Base-by-base conservation (phyloP, 495 filamentous ascomycete species). In the Penicillium ucsense region DNA sequence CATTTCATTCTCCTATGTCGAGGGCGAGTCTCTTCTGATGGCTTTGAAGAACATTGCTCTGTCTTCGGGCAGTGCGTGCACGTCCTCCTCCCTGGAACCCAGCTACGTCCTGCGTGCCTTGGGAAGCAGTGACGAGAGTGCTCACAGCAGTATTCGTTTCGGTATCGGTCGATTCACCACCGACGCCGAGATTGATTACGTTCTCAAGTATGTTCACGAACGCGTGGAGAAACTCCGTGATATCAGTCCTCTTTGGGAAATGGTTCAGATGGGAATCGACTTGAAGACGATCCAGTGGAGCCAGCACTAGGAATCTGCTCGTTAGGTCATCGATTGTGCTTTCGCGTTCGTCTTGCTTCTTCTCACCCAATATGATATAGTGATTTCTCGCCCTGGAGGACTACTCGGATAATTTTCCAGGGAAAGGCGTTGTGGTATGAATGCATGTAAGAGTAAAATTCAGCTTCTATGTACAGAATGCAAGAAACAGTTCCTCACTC, bases 251-350 rank as follows among this genome's bases (percentile, higher is more conserved):
- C 68, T 99, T 53, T 99, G 92, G 92, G 92, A 99, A 70, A 66
- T 99, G 50, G 92, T 99, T 8, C 94, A 99, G 68, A 94, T 97
- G 66, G 92, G 92, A 3, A 77, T 97, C 53, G 92, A 92, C 53
- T 68, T 99, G 61, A 89, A 91, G 66, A 95, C 86, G 44, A 99
- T 99, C 62, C 83, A 99, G 70, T 99, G 92, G 92, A 92, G 84
- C 55, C 88, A 94, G 70, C 94, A 62, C 51, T 62, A 37, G 55
- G 20, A 20, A 20, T 20, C 20, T 20, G 20, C 20, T 20, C 20
- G 20, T 20, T 20, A 1, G 20, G 20, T 20, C 20, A 20, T 20
- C 20, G 20, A 20, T 20, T 20, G 20, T 20, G 20, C 20, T 20
- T 20, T 43, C 43, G 45, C 12, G 32, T 41, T 38, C 43, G 55